phyloP scores from a whole-genome alignment of 176 grass and related monocot species.

The Hsuehochloa calcarea region DNA sequence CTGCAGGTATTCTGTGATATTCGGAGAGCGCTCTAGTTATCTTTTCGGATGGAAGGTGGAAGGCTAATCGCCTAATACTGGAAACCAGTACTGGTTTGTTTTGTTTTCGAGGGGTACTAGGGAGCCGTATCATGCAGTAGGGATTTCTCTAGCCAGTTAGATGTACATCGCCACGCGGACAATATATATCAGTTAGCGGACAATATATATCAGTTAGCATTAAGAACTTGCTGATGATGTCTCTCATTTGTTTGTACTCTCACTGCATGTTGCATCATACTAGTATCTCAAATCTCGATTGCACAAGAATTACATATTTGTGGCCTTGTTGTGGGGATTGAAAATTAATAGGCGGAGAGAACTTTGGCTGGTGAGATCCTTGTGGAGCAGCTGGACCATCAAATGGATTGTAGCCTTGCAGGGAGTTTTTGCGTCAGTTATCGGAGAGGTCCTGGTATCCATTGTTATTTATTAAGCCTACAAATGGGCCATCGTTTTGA shows the following conservation, averaged over 20 bases:
- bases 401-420: background rate
- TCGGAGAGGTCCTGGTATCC: background rate
- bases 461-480: background rate
- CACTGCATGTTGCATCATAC: slow-evolving; percentile 14
- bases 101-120: slow-evolving; percentile 18
- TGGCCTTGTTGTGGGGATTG: background rate
- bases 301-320: background rate
- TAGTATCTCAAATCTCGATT: background rate
- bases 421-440: background rate
- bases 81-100: slow-evolving; percentile 24
- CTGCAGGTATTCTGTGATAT: slow-evolving; percentile 42
- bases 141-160: slow-evolving; percentile 7
- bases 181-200: no score
- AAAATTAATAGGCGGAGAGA: background rate
- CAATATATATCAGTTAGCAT: slow-evolving; percentile 16
- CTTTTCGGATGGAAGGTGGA: background rate
- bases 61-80: slow-evolving; percentile 14
- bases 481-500: background rate
- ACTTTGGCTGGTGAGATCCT: background rate
- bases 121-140: background rate
- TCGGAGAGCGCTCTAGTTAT: background rate
- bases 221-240: slow-evolving; percentile 18
- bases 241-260: background rate
- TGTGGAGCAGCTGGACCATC: slow-evolving; percentile 17
- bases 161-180: slow-evolving; percentile 9